These are phyloP conservation scores for Boletus pseudo-olivaceus DNA, from an alignment of 768 basidiomycete genomes.

Conservation along the genomic window DNA sequence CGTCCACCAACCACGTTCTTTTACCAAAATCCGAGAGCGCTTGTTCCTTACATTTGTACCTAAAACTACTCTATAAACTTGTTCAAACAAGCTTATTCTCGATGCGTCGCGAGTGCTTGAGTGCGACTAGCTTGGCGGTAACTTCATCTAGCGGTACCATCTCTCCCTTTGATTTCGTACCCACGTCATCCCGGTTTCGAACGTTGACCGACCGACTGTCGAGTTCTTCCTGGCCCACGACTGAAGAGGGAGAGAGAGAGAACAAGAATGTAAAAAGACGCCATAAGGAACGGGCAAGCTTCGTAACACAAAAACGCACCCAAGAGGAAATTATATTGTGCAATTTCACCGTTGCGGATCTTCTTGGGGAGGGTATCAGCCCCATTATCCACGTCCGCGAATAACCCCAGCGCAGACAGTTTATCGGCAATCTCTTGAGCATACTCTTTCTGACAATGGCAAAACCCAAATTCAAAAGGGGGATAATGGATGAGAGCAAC, in stretches of 20 bases:
- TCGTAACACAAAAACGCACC: conserved; percentile 48
- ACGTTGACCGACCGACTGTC: conserved; percentile 88
- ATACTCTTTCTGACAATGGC: conserved; percentile 69
- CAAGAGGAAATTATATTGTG: conserved; percentile 97
- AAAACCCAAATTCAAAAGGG: background rate
- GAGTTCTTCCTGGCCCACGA: conserved; percentile 93
- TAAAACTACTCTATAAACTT: conserved; percentile 11
- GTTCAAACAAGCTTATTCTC: conserved; percentile 48
- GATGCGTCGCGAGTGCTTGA: conserved; percentile 60
- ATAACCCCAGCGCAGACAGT: conserved; percentile 69
- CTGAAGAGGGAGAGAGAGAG: conserved; percentile 37
- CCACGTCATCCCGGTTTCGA: conserved; percentile 91
- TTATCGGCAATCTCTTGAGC: conserved; percentile 74
- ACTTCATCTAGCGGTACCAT: conserved; percentile 71
- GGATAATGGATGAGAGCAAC: background rate
- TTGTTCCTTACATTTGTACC: background rate
- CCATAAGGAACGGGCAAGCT: background rate
- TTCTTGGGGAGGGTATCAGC: conserved; percentile 94
- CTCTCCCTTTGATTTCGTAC: conserved; percentile 77
- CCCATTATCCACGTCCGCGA: conserved; percentile 88
- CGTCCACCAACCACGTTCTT: background rate
- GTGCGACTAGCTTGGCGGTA: conserved; percentile 59
- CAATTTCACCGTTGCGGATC: conserved; percentile 94
- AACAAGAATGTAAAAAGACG: background rate
- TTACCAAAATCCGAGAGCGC: background rate